A percentile compares a stretch with the other conserved stretches of the same genome.
These are phyloP conservation scores for Lenwebbia sp. DNA, from an alignment of 345 rosid species.

Conservation along the genomic window DNA sequence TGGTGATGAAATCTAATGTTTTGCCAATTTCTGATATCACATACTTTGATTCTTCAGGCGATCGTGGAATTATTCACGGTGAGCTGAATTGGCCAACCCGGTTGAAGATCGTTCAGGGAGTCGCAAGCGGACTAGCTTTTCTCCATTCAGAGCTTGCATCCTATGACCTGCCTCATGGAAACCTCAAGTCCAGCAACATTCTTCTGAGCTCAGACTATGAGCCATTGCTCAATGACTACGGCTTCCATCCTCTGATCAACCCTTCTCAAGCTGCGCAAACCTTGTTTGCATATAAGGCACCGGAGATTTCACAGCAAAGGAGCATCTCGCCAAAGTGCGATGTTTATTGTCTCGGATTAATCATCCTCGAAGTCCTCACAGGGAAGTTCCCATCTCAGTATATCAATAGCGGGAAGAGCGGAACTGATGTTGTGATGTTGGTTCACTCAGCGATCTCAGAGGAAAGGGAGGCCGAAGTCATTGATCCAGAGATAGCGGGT, in stretches of 20 bases:
- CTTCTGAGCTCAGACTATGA: constrained; percentile 46
- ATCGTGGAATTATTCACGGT: constrained; percentile 19
- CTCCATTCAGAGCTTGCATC: constrained; percentile 38
- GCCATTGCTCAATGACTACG: constrained; percentile 57
- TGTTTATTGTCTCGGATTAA: constrained; percentile 62
- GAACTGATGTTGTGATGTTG: constrained; percentile 52
- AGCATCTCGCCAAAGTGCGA: constrained; percentile 47
- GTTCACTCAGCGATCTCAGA: constrained; percentile 24
- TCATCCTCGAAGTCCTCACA: constrained; percentile 65
- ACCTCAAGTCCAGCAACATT: constrained; percentile 74
- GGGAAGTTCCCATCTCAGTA: constrained; percentile 61
- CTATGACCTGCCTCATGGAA: constrained; percentile 62
- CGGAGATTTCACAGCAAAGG: constrained; percentile 25
- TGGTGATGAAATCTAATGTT: neutral
- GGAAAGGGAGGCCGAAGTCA: constrained; percentile 38
- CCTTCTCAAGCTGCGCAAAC: constrained; percentile 15
- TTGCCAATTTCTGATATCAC: neutral
- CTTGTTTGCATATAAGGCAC: constrained; percentile 51
- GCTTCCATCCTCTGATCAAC: constrained; percentile 30
- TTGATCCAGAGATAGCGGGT: constrained; percentile 52
- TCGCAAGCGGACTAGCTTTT: constrained; percentile 49
- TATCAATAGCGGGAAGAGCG: constrained; percentile 27
- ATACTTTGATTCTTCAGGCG: neutral
- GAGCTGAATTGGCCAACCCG: constrained; percentile 52
- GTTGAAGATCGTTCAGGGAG: constrained; percentile 44